Base-by-base conservation (phyloP, 1,284 basidiomycete genomes). In the Clitocybe nebularis region DNA sequence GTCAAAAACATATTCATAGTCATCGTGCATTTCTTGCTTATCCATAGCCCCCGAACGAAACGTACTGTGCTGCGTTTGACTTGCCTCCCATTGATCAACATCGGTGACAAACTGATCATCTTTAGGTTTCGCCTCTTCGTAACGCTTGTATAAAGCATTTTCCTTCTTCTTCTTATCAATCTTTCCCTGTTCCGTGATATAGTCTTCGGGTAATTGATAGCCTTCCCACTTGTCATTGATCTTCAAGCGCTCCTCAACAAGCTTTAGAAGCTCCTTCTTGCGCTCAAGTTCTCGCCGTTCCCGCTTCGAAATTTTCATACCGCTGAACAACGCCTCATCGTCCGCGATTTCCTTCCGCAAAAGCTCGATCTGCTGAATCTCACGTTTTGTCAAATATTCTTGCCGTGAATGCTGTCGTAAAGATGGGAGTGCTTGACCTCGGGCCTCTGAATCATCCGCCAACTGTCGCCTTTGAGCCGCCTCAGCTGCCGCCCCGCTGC, bases 1-100 rank as follows among this genome's bases (percentile, higher is more conserved):
- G 66, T 99, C 95, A 59, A 99, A 97, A 28, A 99, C 95, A 62
- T 93, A 99, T 51, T 99, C 95, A 61, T 96, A 99, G 38, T 83
- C 81, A 33, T 93, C 91, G 20, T 84, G 80, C 17, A 87, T 47
- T 46, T 89, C 83, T 33, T 68, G 74, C 63, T 90, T 92, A 64
- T 97, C 93, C 77, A 93, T 63, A 0, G 94, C 93, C 20, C 94
- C 92, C 8, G 82, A 85, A 58, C 81, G 84, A 68, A 95, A 88
- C 16, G 89, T 88, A 53, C 92, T 93, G 56, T 93, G 85, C 44
- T 81, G 78, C 26, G 93, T 89, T 66, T 99, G 96, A 63, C 83
- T 80, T 38, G 86, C 84, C 64, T 99, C 96, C 90, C 91, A 95
- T 58, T 93, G 89, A 63, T 99, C 96, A 45, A 96, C 81, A 56